Percentiles rank a stretch among this genome's conserved stretches.
Conservation (phyloP, 768 basidiomycete genomes). For the Kwoniella bestiolae region DNA sequence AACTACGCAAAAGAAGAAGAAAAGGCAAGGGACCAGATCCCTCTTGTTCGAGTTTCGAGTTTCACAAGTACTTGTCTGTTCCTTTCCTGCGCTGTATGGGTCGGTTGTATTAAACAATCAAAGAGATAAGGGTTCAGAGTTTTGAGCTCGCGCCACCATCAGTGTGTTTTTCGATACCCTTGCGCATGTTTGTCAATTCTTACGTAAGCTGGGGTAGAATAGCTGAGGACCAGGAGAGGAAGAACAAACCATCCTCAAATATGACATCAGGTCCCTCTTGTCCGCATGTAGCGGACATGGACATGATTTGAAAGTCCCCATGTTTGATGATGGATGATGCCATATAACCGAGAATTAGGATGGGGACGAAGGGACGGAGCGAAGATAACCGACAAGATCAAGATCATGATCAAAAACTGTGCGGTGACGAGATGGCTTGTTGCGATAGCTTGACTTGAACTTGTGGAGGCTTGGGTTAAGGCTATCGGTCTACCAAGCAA, state of each 20-base stretch:
- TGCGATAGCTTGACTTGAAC: background rate
- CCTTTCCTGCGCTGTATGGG: too few species aligned
- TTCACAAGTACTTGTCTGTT: background rate
- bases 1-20: background rate
- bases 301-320: too few species aligned
- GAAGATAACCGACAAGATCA: background rate
- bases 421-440: background rate
- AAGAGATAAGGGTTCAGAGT: background rate
- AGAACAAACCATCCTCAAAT: background rate
- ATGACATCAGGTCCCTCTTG: background rate
- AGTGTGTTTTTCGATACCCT: constrained; percentile 1
- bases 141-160: constrained; percentile 16
- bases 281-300: background rate
- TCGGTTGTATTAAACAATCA: background rate
- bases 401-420: background rate
- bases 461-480: background rate
- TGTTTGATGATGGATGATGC: background rate
- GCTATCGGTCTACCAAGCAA: background rate
- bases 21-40: background rate
- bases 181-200: constrained; percentile 21
- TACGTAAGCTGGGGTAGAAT: constrained; percentile 4
- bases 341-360: constrained; percentile 1
- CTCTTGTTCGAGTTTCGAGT: background rate
- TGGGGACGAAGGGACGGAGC: background rate
- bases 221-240: background rate